A percentile compares a stretch with the other conserved stretches of the same genome.
Evolutionary conservation across 2,329 filamentous ascomycete species (phyloP).

Genomic region (Myriosclerotinia curreyana): DNA sequence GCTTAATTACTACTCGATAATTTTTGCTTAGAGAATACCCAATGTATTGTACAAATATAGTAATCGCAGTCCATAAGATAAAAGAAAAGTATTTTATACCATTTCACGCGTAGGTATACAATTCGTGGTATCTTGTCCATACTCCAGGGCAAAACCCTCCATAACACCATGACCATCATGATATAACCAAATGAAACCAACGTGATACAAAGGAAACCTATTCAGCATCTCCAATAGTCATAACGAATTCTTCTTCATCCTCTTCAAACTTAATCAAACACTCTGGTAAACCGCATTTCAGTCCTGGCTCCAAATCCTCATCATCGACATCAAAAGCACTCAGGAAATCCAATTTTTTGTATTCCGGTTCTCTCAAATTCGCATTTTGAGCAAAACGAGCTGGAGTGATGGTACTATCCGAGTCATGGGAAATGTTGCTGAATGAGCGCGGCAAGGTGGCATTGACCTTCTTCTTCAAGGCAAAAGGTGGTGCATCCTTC

Average conservation of each 20-base stretch:
- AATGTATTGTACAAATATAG: conserved; percentile 8
- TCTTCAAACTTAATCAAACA: conserved; percentile 40
- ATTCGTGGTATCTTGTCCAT: conserved; percentile 15
- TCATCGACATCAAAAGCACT: conserved; percentile 55
- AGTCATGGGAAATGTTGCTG: conserved; percentile 42
- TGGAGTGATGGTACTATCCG: conserved; percentile 50
- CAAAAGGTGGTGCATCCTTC: conserved; percentile 16
- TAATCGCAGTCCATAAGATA: not conserved
- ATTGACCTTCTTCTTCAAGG: conserved; percentile 21
- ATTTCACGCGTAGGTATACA: conserved; percentile 6
- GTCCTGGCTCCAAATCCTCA: conserved; percentile 41
- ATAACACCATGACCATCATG: conserved; percentile 13
- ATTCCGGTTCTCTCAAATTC: conserved; percentile 37
- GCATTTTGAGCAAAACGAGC: conserved; percentile 43
- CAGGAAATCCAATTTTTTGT: conserved; percentile 51
- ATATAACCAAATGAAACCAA: not conserved
- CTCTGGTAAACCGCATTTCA: conserved; percentile 34
- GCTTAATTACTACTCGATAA: conserved; percentile 4
- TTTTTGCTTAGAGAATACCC: conserved; percentile 4
- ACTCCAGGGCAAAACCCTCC: conserved; percentile 5
- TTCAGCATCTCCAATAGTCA: conserved; percentile 43
- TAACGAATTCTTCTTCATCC: conserved; percentile 53
- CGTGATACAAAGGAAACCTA: not conserved
- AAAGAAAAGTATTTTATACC: conserved; percentile 5
- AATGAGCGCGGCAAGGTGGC: conserved; percentile 29